These are phyloP conservation scores for Inga leiocalycina DNA, from an alignment of 306 rosid species.

Conservation along the genomic window DNA sequence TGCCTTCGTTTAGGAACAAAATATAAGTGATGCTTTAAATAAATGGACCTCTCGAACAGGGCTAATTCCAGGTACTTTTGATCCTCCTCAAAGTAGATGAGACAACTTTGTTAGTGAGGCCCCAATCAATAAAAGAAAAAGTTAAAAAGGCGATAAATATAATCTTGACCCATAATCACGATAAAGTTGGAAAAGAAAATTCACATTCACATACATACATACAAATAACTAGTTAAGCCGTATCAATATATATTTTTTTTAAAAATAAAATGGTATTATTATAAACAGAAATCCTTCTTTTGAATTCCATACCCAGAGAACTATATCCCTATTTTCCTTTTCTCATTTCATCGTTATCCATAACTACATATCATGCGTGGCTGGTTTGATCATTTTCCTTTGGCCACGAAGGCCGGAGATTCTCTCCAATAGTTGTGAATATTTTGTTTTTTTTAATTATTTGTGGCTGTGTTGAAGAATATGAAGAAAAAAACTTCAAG, in stretches of 20 bases:
- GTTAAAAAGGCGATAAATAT: conserved; percentile 42
- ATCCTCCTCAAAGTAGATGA: conserved; percentile 71
- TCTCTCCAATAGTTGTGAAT: conserved; percentile 74
- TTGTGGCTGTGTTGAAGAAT: conserved; percentile 42
- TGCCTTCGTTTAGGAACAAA: conserved; percentile 46
- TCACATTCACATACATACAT: neutral
- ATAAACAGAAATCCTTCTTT: conserved; percentile 46
- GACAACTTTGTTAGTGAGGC: conserved; percentile 80
- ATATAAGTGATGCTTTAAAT: conserved; percentile 41
- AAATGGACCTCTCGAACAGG: conserved; percentile 60
- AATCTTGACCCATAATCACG: conserved; percentile 73
- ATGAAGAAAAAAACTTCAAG: conserved; percentile 48
- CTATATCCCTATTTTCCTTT: conserved; percentile 25
- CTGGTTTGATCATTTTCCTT: conserved; percentile 47
- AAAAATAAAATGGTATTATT: neutral
- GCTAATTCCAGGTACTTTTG: conserved; percentile 65
- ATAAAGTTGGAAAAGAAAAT: conserved; percentile 49
- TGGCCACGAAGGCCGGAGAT: conserved; percentile 54
- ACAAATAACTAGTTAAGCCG: neutral
- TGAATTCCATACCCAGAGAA: conserved; percentile 51
- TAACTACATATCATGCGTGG: conserved; percentile 49
- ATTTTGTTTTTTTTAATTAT: conserved; percentile 33
- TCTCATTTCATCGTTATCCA: conserved; percentile 44
- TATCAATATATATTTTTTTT: neutral
- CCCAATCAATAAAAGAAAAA: conserved; percentile 64